phyloP scores from a whole-genome alignment of 495 filamentous ascomycete genomes.

The Tricharina praecox region DNA sequence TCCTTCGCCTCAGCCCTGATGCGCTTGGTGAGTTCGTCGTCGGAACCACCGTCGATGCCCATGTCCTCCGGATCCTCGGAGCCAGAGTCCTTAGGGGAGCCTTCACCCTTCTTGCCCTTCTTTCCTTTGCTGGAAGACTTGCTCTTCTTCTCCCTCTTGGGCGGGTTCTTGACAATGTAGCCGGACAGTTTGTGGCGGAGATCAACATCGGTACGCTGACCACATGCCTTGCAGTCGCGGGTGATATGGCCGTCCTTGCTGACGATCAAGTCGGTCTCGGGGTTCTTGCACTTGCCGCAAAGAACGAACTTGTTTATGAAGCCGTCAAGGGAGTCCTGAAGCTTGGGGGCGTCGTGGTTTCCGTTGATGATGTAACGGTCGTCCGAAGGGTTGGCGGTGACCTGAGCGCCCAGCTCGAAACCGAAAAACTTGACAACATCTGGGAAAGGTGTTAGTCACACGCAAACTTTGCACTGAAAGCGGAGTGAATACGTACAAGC shows the following conservation, averaged over 20 bases:
- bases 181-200: constrained; percentile 86
- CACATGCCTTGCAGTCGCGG: constrained; percentile 97
- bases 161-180: constrained; percentile 90
- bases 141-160: constrained; percentile 90
- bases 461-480: not conserved
- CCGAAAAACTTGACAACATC: constrained; percentile 99
- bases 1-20: constrained; percentile 70
- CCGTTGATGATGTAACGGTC: constrained; percentile 99
- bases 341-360: constrained; percentile 84
- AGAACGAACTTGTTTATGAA: constrained; percentile 97
- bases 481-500: constrained; percentile 37
- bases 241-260: constrained; percentile 82
- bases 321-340: constrained; percentile 94
- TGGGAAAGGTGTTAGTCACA: constrained; percentile 18
- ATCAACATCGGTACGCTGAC: constrained; percentile 78
- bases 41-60: constrained; percentile 60
- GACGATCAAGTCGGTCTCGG: constrained; percentile 73
- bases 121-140: constrained; percentile 71
- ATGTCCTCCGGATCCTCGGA: constrained; percentile 56
- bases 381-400: constrained; percentile 89
- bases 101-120: constrained; percentile 51
- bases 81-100: constrained; percentile 56
- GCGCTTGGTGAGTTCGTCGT: constrained; percentile 79
- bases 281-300: constrained; percentile 99
- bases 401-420: constrained; percentile 94